Base-by-base conservation (phyloP, 441 rosid species). In the Pelargonium cotyledonis region DNA sequence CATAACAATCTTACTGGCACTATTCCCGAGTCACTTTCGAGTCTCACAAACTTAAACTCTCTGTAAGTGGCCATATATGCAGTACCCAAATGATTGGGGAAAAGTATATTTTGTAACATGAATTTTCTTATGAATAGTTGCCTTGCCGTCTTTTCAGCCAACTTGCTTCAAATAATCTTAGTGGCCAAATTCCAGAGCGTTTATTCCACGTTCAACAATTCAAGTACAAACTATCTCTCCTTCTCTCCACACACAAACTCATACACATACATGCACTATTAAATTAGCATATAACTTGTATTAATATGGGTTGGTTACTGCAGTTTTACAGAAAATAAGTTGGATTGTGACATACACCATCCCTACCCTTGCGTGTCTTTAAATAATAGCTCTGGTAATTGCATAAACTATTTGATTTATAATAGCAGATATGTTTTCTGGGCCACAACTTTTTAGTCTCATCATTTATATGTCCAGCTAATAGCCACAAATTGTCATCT, bases 1-100 rank as follows among this genome's bases (percentile, higher is more conserved):
- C 87, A 84, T 80, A 94, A 94, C 82, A 87, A 87, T 76, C 91
- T 94, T 62, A 79, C 70, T 43, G 99, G 99, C 75, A 78, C 80
- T 67, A 80, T 94, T 68, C 97, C 97, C 3, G 85, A 70, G 40
- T 88, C 97, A 71, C 83, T 94, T 57, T 73, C 87, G 70, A 75
- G 72, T 69, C 73, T 94, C 67, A 75, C 75, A 74, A 82, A 77
- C 81, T 84, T 94, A 51, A 89, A 89, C 61, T 91, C 89, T 84
- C 65, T 94, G 97, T 94, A 85, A 82, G 92, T 15, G 16, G 18
- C 15, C 14, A 62, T 14, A 35, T 11, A 12, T 11, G 23, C 47
- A 71, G 55, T n/a, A 41, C 29, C 1, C 15, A 49, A 2, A 49
- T 49, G n/a, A 49, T 49, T 23, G 0, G 47, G 76, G n/a, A 5